Base-by-base conservation (phyloP, 805 yeast species). In the Cyberlindnera meyerae region DNA sequence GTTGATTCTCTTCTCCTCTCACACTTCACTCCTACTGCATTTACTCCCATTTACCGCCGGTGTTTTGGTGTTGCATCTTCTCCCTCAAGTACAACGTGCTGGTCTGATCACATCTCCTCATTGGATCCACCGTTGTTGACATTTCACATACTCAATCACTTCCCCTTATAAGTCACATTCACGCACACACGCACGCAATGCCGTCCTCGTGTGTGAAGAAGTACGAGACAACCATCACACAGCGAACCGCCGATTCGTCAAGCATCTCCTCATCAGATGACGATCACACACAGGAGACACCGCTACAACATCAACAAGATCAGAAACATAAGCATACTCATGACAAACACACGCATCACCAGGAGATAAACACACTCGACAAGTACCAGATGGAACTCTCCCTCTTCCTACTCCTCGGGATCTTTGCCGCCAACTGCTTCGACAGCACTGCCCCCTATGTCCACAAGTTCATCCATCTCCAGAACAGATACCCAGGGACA, bases 381-480 rank as follows among this genome's bases (percentile, higher is more conserved):
- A 48, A 41, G 29, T 53, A 48, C 24, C 65, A 62, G 42, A 29
- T 59, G 22, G 52, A 51, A 33, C 37, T 60, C 12, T 56, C 65
- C 7, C 24, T 49, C 3, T 8, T 39, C 7, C 25, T 52, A 5
- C 37, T 63, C 13, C 29, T 42, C 3, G 30, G 46, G 4, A 34
- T 63, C 17, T 36, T 45, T 11, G 11, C 49, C 1, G 43, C 54
- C 13, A 50, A 62, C 32, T 50, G 42, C 24, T 43, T 61, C 13
- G 33, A 28, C 11, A 58, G 64, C 2, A 34, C 35, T 12, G 49
- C 55, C 14, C 58, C 59, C 11, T 53, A 43, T 45, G 54, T 66
- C 4, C 13, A 43, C 26, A 69, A 67, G 49, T 69, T 71, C 39
- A 50, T 66, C 28, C 55, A 52, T 21, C 44, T 73, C 29, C 76